phyloP scores from a whole-genome alignment of 768 basidiomycete species.

The Kwoniella shandongensis region DNA sequence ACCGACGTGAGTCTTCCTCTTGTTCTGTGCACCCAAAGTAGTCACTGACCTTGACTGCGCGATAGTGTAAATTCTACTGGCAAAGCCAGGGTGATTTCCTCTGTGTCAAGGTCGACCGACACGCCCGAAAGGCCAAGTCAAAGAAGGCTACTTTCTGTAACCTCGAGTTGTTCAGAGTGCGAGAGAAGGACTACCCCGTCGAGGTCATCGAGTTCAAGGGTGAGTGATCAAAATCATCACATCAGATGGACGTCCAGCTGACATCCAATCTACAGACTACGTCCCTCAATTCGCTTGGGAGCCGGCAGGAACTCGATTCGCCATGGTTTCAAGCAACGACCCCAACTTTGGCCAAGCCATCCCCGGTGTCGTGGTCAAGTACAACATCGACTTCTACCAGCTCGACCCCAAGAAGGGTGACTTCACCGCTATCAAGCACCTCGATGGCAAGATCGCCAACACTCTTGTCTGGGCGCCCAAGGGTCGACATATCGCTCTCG shows the following conservation, averaged over 20 bases:
- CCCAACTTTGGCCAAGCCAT: conserved; percentile 87
- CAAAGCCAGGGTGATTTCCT: conserved; percentile 98
- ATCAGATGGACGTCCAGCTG: conserved; percentile 21
- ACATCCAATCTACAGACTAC: conserved; percentile 62
- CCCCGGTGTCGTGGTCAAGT: conserved; percentile 91
- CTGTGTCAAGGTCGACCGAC: conserved; percentile 97
- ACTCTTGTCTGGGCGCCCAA: conserved; percentile 95
- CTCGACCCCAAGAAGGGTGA: conserved; percentile 87
- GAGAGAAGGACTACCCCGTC: conserved; percentile 96
- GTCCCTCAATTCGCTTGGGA: conserved; percentile 98
- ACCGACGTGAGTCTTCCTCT: conserved; percentile 68
- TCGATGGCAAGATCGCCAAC: conserved; percentile 82
- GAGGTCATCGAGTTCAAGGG: conserved; percentile 98
- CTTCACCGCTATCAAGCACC: conserved; percentile 81
- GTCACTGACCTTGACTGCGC: not conserved
- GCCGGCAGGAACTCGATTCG: conserved; percentile 94
- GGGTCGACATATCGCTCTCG: conserved; percentile 91
- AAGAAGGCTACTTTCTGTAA: conserved; percentile 99
- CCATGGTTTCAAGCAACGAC: conserved; percentile 89
- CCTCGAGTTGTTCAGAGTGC: conserved; percentile 92
- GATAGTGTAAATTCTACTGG: conserved; percentile 94
- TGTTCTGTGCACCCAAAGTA: not conserved
- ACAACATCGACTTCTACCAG: conserved; percentile 93
- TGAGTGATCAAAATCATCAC: conserved; percentile 44
- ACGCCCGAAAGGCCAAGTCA: conserved; percentile 74